Evolutionary conservation across 2,329 filamentous ascomycete genomes (phyloP).

Genomic region (Trichoderma harzianum): DNA sequence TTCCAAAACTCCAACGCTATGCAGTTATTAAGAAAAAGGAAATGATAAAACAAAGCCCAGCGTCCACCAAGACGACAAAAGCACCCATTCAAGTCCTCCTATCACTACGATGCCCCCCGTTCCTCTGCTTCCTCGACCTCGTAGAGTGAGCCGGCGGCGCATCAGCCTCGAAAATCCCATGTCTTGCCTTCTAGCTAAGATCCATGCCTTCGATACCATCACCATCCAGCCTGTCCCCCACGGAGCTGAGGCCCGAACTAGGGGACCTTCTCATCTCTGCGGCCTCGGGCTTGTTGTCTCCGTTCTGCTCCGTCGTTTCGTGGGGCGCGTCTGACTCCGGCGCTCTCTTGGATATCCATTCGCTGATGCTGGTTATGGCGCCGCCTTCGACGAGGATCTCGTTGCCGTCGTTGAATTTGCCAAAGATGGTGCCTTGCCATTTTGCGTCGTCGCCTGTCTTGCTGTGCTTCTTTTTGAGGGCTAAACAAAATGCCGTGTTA

Average conservation of each 20-base stretch:
- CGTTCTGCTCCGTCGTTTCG: conserved; percentile 15
- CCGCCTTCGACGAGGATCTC: conserved; percentile 78
- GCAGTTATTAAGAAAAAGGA: conserved; percentile 25
- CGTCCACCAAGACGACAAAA: background rate
- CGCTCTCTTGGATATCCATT: conserved; percentile 36
- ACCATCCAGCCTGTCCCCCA: conserved; percentile 46
- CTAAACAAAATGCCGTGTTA: conserved; percentile 36
- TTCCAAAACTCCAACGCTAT: conserved; percentile 43
- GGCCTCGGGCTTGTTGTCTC: conserved; percentile 14
- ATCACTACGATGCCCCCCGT: background rate
- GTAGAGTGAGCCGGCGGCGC: background rate
- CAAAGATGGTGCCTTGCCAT: conserved; percentile 80
- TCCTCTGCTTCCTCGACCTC: background rate
- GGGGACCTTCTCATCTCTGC: conserved; percentile 44
- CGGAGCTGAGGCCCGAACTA: conserved; percentile 56
- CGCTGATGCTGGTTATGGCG: conserved; percentile 33
- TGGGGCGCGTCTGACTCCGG: conserved; percentile 15
- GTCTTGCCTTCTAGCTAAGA: conserved; percentile 31
- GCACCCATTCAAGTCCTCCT: background rate
- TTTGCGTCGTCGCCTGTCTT: conserved; percentile 84
- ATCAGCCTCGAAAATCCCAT: background rate
- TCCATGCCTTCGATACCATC: conserved; percentile 47
- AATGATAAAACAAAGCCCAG: background rate
- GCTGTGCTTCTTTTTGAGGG: conserved; percentile 87
- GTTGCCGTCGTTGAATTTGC: conserved; percentile 66